Evolutionary conservation across 345 rosid genomes (phyloP).

Genomic region (Barbarea vulgaris): DNA sequence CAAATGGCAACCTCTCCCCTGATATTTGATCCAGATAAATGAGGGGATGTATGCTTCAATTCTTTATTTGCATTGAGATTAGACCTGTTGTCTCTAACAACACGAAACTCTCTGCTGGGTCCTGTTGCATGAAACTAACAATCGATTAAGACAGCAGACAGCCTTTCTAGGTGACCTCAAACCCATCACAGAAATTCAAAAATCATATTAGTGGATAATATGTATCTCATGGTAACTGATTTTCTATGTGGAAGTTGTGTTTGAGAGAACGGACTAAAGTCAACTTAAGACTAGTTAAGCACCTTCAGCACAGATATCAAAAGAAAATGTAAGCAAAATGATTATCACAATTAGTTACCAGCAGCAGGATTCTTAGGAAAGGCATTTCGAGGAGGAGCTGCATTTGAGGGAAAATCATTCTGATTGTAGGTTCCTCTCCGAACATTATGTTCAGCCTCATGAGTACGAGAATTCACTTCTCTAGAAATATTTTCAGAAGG

Average conservation of each 20-base stretch:
- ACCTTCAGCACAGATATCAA: neutral
- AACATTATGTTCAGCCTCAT: conserved; percentile 44
- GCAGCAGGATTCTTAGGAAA: conserved; percentile 9
- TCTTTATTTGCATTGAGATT: conserved; percentile 51
- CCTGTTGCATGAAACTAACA: conserved; percentile 40
- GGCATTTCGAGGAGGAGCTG: conserved; percentile 3
- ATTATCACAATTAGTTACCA: conserved; percentile 18
- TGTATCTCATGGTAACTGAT: neutral
- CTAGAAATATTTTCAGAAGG: conserved; percentile 43
- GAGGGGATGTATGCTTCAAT: conserved; percentile 44
- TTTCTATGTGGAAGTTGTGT: neutral
- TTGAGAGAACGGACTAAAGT: neutral
- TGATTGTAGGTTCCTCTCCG: conserved; percentile 47
- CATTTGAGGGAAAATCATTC: conserved; percentile 45
- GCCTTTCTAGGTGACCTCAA: neutral
- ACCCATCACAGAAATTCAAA: neutral
- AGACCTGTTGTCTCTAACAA: conserved; percentile 79
- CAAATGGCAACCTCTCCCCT: conserved; percentile 37
- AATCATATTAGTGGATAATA: neutral
- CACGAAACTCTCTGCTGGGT: conserved; percentile 50
- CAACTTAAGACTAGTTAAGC: neutral
- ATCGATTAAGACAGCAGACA: neutral
- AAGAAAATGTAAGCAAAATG: neutral
- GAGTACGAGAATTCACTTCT: conserved; percentile 38
- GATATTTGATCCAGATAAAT: conserved; percentile 39